These are phyloP conservation scores for Blastobotrys petasosporus DNA, from an alignment of 1,139 yeast genomes.

Conservation along the genomic window DNA sequence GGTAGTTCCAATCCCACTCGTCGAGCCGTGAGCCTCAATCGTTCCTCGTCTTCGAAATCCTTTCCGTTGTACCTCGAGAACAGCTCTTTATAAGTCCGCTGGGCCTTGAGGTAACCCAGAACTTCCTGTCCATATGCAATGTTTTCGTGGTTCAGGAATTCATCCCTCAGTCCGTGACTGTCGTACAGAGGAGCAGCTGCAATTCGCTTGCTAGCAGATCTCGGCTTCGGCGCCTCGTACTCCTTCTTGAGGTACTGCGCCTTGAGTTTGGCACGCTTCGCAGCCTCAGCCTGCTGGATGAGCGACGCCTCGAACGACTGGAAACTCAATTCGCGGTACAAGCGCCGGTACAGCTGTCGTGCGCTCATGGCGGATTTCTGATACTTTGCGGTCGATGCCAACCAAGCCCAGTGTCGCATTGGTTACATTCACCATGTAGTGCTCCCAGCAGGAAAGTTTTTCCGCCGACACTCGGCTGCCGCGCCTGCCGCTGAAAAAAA, in stretches of 20 bases:
- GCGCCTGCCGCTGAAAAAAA: no score
- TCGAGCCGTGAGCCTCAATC: slow-evolving; percentile 71
- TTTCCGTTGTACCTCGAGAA: slow-evolving; percentile 82
- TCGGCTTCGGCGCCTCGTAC: slow-evolving; percentile 1
- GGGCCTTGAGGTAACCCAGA: slow-evolving; percentile 56
- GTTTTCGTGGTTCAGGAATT: slow-evolving; percentile 18
- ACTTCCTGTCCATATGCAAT: slow-evolving; percentile 44
- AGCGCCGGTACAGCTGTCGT: slow-evolving; percentile 24
- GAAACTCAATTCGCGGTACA: slow-evolving; percentile 30
- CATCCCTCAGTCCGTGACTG: slow-evolving; percentile 19
- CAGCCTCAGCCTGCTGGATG: slow-evolving; percentile 25
- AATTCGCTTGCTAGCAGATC: slow-evolving; percentile 10
- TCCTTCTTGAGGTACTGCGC: slow-evolving; percentile 22
- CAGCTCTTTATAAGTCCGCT: slow-evolving; percentile 70
- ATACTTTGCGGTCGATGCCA: background rate
- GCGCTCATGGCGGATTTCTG: no score
- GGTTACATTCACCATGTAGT: no score
- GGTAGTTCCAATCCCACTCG: slow-evolving; percentile 76
- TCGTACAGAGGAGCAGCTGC: slow-evolving; percentile 20
- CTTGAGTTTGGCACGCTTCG: slow-evolving; percentile 21
- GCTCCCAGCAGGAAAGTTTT: no score
- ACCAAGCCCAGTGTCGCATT: no score
- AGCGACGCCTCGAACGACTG: slow-evolving; percentile 29
- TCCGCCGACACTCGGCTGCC: no score
- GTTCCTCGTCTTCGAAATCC: slow-evolving; percentile 69